Evolutionary conservation across 176 grass and related monocot species (phyloP), one percentile per base, ranked within the genome.

Genomic region (Zoysia pacifica): DNA sequence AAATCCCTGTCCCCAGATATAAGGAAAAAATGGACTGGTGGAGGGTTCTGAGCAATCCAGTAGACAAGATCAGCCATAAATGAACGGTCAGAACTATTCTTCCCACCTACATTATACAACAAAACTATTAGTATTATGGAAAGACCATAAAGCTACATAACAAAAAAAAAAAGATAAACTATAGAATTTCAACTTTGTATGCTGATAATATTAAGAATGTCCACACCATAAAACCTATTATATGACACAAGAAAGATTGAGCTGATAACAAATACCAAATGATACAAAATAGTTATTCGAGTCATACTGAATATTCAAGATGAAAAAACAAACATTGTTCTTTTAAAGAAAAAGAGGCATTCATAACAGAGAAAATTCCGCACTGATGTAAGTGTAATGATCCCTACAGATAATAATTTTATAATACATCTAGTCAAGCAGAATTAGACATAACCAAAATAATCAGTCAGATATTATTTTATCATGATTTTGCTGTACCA

Each of bases 1-100:
- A 99, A 95, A 58, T 99, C 92, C 50, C 11, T 91, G 65, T 99
- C 92, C 56, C 90, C 91, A 46, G 92, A 95, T 82, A 99, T 95
- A 48, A 99, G 77, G 79, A 99, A 95, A 81, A 99, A 91, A 87
- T 99, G 92, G 44, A 48, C 87, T 14, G 96, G 96, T 42, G 96
- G 96, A 18, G 96, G 96, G 35, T 99, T 99, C 64, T 99, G 81
- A 70, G 90, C 49, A 68, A 90, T 87, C 92, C 92, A 99, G 55
- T 85, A 87, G 40, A 99, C 73, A 74, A 99, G 81, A 85, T 95
- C 90, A 51, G 88, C 82, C 92, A 94, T 91, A 66, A 99, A 94
- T 72, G 72, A 93, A 7, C 84, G 78, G 38, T 95, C 96, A 42
- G 96, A 94, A 79, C 90, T 99, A 75, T 99, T 99, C 69, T 95